phyloP scores from a whole-genome alignment of 352 stramenopile species.

The Nothophytophthora sp. region DNA sequence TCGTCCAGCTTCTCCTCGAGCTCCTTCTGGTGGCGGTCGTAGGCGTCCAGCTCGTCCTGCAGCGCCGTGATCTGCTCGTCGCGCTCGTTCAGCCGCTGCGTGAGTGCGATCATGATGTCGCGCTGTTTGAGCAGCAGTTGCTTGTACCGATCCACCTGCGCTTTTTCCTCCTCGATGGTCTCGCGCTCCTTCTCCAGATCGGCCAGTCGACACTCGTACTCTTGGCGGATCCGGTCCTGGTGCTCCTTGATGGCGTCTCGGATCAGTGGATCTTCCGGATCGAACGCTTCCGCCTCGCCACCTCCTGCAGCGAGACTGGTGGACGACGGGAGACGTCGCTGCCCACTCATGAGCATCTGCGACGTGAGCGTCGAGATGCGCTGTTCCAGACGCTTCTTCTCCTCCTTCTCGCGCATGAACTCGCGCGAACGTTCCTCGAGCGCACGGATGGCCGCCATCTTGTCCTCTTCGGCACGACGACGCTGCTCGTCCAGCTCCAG shows the following conservation, averaged over 20 bases:
- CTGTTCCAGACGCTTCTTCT: slow-evolving; percentile 95
- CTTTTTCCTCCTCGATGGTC: slow-evolving; percentile 95
- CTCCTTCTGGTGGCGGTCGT: slow-evolving; percentile 92
- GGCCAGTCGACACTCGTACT: slow-evolving; percentile 91
- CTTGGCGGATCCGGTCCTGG: slow-evolving; percentile 88
- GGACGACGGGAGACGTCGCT: slow-evolving; percentile 32
- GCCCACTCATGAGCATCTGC: slow-evolving; percentile 92
- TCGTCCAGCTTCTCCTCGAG: slow-evolving; percentile 94
- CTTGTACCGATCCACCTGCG: slow-evolving; percentile 96
- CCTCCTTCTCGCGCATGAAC: slow-evolving; percentile 96
- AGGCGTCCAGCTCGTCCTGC: slow-evolving; percentile 94
- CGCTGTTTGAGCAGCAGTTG: slow-evolving; percentile 95
- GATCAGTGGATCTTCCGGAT: slow-evolving; percentile 79
- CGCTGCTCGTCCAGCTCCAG: slow-evolving; percentile 91
- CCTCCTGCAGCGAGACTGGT: slow-evolving; percentile 4
- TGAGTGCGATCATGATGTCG: slow-evolving; percentile 97
- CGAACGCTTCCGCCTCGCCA: slow-evolving; percentile 34
- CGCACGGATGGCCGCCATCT: slow-evolving; percentile 93
- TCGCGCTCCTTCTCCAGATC: slow-evolving; percentile 94
- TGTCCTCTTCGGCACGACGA: slow-evolving; percentile 91
- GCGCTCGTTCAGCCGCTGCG: slow-evolving; percentile 93
- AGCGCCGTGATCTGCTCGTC: slow-evolving; percentile 96
- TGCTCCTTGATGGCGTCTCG: slow-evolving; percentile 88
- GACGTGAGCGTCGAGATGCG: slow-evolving; percentile 91
- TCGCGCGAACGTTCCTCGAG: slow-evolving; percentile 90